Evolutionary conservation across 2,329 filamentous ascomycete species (phyloP).

Genomic region (Dactylellina drechsleri): DNA sequence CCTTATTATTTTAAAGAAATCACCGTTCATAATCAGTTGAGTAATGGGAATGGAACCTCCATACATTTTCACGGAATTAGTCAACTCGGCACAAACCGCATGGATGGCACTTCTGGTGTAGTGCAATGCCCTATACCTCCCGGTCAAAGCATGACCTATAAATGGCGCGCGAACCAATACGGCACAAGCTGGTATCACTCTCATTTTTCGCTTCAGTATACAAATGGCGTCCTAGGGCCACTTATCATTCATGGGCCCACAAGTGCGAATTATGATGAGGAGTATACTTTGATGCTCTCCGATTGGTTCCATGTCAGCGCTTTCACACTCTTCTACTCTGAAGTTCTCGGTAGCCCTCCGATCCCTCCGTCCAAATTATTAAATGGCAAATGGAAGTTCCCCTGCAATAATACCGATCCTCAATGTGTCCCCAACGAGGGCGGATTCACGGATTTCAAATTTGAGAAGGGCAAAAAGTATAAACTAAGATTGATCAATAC

Average conservation of each 20-base stretch:
- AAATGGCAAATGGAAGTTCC: constrained; percentile 50
- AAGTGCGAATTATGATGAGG: constrained; percentile 71
- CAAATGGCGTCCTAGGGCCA: constrained; percentile 70
- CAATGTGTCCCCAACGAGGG: constrained; percentile 49
- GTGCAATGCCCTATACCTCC: constrained; percentile 66
- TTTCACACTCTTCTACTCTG: constrained; percentile 55
- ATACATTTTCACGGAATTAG: constrained; percentile 70
- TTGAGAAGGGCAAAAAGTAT: constrained; percentile 56
- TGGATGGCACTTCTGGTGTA: constrained; percentile 68
- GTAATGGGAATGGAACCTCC: constrained; percentile 62
- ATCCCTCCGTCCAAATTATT: constrained; percentile 34
- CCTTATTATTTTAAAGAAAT: constrained; percentile 53
- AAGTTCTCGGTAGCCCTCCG: constrained; percentile 57
- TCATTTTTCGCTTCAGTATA: constrained; percentile 68
- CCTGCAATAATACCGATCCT: constrained; percentile 58
- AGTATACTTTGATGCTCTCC: constrained; percentile 71
- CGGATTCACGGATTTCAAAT: constrained; percentile 51
- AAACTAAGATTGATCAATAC: constrained; percentile 64
- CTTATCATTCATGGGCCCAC: constrained; percentile 72
- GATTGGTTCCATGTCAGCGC: constrained; percentile 72
- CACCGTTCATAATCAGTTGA: constrained; percentile 63
- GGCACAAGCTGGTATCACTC: constrained; percentile 71
- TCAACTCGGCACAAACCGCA: constrained; percentile 64
- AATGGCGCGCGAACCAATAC: constrained; percentile 68
- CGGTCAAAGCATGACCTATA: constrained; percentile 67